Conservation (phyloP, 2,329 filamentous ascomycete genomes). For the Phyllosticta paracitricarpa region DNA sequence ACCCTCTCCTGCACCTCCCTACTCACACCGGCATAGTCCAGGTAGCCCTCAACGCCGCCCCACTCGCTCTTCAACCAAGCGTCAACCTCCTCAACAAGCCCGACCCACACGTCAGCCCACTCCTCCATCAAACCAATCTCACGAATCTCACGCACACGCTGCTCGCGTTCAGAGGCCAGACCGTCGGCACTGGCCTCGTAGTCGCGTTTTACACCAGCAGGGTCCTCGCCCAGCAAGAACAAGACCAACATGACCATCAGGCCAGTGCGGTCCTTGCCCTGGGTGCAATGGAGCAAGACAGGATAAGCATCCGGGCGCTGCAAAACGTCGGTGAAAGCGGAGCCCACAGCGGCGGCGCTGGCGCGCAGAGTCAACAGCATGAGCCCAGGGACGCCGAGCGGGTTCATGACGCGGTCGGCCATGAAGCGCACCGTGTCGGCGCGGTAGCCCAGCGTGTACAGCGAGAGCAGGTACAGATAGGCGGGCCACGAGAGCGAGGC, state of each 20-base stretch:
- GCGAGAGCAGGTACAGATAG: constrained; percentile 51
- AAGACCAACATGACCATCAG: constrained; percentile 59
- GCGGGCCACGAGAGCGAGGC: constrained; percentile 58
- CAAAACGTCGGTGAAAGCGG: constrained; percentile 40
- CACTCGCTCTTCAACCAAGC: constrained; percentile 51
- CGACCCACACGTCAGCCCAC: constrained; percentile 19
- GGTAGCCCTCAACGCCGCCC: constrained; percentile 57
- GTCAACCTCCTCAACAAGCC: constrained; percentile 52
- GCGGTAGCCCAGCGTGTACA: constrained; percentile 58
- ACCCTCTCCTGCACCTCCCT: constrained; percentile 26
- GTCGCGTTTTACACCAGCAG: constrained; percentile 56
- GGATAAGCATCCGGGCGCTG: constrained; percentile 46
- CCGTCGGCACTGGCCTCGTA: constrained; percentile 57
- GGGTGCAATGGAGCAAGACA: constrained; percentile 70
- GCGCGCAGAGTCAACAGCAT: constrained; percentile 59
- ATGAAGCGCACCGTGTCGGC: constrained; percentile 61
- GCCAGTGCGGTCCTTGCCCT: constrained; percentile 79
- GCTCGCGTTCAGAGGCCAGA: constrained; percentile 51
- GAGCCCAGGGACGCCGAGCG: constrained; percentile 60
- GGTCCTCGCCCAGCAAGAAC: constrained; percentile 49
- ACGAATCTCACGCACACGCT: constrained; percentile 56
- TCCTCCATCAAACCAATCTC: constrained; percentile 63
- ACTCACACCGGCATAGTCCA: constrained; percentile 48
- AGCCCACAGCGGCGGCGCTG: constrained; percentile 51
- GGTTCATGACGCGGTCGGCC: constrained; percentile 59